phyloP scores from a whole-genome alignment of 2,329 filamentous ascomycete species.

The Trichophyton mentagrophytes region DNA sequence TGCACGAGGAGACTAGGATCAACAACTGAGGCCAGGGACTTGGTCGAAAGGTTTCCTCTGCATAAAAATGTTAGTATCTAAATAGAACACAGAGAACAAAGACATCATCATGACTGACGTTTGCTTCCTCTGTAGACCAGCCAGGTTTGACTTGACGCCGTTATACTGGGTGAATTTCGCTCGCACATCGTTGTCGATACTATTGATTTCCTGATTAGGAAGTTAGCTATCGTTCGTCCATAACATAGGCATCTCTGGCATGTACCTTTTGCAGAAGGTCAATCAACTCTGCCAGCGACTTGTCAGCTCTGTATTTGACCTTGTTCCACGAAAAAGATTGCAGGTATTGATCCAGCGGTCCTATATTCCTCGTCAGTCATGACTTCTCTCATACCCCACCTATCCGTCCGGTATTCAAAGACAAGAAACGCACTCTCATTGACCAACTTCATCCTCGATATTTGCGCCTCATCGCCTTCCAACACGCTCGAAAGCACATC shows the following conservation, averaged over 20 bases:
- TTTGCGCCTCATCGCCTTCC: slow-evolving; percentile 70
- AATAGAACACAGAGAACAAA: not conserved
- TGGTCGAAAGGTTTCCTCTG: slow-evolving; percentile 85
- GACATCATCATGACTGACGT: slow-evolving; percentile 48
- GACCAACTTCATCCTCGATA: slow-evolving; percentile 77
- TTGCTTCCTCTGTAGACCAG: slow-evolving; percentile 71
- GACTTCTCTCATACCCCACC: not conserved
- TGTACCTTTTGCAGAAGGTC: slow-evolving; percentile 73
- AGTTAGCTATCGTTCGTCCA: not conserved
- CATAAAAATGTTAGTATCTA: not conserved
- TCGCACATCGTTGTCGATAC: slow-evolving; percentile 92
- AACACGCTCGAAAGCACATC: slow-evolving; percentile 74
- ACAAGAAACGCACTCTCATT: slow-evolving; percentile 61
- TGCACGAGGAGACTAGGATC: slow-evolving; percentile 67
- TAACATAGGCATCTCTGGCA: not conserved
- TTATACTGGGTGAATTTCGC: slow-evolving; percentile 92
- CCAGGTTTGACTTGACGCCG: slow-evolving; percentile 71
- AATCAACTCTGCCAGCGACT: slow-evolving; percentile 74
- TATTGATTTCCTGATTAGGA: slow-evolving; percentile 58
- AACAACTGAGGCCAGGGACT: slow-evolving; percentile 81
- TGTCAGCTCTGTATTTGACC: slow-evolving; percentile 90
- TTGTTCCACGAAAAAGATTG: slow-evolving; percentile 91
- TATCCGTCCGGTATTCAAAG: slow-evolving; percentile 5
- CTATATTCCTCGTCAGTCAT: slow-evolving; percentile 35
- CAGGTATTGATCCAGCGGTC: slow-evolving; percentile 90